Conservation (phyloP, 257 asterid genomes). For the Penstemon eatonii region DNA sequence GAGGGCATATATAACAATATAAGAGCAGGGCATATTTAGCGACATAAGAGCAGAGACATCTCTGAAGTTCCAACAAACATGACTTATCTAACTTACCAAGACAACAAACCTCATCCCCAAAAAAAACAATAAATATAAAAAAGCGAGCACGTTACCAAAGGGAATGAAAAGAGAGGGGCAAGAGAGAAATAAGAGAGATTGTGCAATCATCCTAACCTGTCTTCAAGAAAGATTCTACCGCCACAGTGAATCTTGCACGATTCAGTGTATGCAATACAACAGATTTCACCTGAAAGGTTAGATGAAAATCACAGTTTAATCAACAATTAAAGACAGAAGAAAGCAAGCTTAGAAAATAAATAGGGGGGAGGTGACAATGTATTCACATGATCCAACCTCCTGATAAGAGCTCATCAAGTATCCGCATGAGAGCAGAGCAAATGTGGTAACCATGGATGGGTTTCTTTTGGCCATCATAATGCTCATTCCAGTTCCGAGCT, state of each 20-base stretch:
- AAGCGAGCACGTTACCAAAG: background rate
- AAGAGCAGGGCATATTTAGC: background rate
- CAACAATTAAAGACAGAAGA: constrained; percentile 16
- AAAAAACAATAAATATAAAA: background rate
- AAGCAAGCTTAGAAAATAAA: constrained; percentile 9
- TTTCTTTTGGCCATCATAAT: constrained; percentile 81
- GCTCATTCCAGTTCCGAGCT: constrained; percentile 98
- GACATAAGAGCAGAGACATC: background rate
- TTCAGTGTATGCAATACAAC: constrained; percentile 91
- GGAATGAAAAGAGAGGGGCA: background rate
- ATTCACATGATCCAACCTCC: constrained; percentile 62
- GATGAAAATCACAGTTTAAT: constrained; percentile 21
- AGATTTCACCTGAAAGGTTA: constrained; percentile 70
- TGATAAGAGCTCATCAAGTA: constrained; percentile 90
- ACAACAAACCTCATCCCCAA: background rate
- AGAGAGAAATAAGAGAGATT: background rate
- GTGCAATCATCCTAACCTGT: constrained; percentile 53
- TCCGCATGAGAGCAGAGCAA: constrained; percentile 85
- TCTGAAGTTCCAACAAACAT: background rate
- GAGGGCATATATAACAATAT: background rate
- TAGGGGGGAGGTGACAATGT: background rate
- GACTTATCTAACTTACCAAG: background rate
- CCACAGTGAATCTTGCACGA: constrained; percentile 94
- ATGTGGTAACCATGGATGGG: constrained; percentile 85
- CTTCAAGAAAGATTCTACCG: constrained; percentile 87